A percentile compares a stretch with the other conserved stretches of the same genome.
These are phyloP conservation scores for Boechera stricta DNA, from an alignment of 345 rosid species.

Conservation along the genomic window DNA sequence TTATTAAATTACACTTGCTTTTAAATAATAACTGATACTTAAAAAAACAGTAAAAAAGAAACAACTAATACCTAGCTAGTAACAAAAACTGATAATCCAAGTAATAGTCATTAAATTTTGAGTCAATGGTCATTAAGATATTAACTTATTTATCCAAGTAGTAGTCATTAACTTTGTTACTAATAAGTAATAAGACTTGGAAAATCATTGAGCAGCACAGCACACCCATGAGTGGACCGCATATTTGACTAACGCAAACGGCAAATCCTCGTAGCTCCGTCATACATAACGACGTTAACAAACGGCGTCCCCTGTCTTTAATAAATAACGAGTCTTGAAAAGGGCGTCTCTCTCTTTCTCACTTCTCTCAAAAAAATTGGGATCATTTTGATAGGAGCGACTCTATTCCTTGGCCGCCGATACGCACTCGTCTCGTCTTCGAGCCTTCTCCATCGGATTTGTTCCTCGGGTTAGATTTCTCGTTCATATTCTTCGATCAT, in stretches of 20 bases:
- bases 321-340: constrained; percentile 12
- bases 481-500: constrained; percentile 32
- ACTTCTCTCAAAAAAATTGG: constrained; percentile 31
- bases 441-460: constrained; percentile 12
- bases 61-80: not conserved
- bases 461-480: constrained; percentile 35
- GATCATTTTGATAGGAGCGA: constrained; percentile 44
- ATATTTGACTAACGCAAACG: constrained; percentile 43
- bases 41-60: no score
- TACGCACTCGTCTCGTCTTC: constrained; percentile 33
- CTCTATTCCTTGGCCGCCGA: constrained; percentile 50
- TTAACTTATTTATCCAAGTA: not conserved
- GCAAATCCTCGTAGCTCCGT: constrained; percentile 5
- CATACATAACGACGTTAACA: constrained; percentile 45
- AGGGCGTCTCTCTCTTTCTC: constrained; percentile 1
- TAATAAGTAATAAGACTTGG: constrained; percentile 1
- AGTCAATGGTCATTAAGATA: not conserved
- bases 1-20: not conserved
- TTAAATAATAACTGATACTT: not conserved
- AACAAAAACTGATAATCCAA: not conserved
- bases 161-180: not conserved
- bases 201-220: not conserved
- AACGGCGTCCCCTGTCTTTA: constrained; percentile 51
- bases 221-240: constrained; percentile 41
- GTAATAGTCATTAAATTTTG: not conserved